Conservation (phyloP, 805 yeast genomes). For the Komagataella phaffii region DNA sequence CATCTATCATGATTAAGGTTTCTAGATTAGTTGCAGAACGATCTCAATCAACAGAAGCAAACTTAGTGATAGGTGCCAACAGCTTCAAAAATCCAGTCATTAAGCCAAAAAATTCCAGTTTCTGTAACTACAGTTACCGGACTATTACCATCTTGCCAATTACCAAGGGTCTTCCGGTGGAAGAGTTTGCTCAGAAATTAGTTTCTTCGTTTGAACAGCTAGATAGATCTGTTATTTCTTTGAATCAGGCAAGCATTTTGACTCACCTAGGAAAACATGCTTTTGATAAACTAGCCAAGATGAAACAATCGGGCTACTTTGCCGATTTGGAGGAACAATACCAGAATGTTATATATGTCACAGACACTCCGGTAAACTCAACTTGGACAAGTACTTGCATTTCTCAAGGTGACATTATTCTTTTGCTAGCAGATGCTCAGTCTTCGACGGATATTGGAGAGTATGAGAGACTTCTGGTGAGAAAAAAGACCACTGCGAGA, state of each 20-base stretch:
- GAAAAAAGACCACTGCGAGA: conserved; percentile 71
- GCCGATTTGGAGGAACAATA: conserved; percentile 84
- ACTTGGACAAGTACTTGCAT: conserved; percentile 90
- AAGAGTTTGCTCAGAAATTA: conserved; percentile 68
- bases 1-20: conserved; percentile 82
- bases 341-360: conserved; percentile 80
- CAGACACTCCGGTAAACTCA: conserved; percentile 73
- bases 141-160: conserved; percentile 81
- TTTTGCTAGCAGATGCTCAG: conserved; percentile 75
- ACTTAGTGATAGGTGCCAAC: not conserved
- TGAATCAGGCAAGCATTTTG: conserved; percentile 75
- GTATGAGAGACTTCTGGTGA: conserved; percentile 63
- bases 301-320: conserved; percentile 80
- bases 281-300: conserved; percentile 73
- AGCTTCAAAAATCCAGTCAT: not conserved
- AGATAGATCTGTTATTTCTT: conserved; percentile 59
- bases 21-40: conserved; percentile 73
- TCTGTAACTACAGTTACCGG: conserved; percentile 34
- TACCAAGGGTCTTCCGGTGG: conserved; percentile 69
- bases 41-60: conserved; percentile 2
- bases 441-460: conserved; percentile 70
- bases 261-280: conserved; percentile 83
- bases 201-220: conserved; percentile 59
- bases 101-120: not conserved
- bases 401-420: conserved; percentile 90